Evolutionary conservation across 1,139 yeast genomes (phyloP).

Genomic region (Magnusiomyces clavatus): DNA sequence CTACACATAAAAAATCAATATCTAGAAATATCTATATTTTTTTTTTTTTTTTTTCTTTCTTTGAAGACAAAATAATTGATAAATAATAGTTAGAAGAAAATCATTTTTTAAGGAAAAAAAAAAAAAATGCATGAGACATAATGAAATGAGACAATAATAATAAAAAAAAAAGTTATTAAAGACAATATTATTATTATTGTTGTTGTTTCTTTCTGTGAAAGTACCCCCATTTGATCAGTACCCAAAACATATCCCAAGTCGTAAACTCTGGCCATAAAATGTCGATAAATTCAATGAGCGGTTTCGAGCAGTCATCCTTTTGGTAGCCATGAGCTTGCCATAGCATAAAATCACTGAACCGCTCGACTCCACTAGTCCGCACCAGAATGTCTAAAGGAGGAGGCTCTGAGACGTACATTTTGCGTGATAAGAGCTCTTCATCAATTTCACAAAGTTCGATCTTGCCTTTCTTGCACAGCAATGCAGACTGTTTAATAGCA

Average conservation of each 20-base stretch:
- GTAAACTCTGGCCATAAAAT: slow-evolving; percentile 89
- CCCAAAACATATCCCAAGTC: slow-evolving; percentile 46
- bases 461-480: slow-evolving; percentile 30
- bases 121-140: too few species aligned
- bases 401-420: slow-evolving; percentile 56
- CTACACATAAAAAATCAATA: too few species aligned
- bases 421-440: slow-evolving; percentile 41
- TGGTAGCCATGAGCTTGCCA: slow-evolving; percentile 43
- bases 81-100: too few species aligned
- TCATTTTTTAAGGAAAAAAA: too few species aligned
- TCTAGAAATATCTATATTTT: too few species aligned
- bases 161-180: too few species aligned
- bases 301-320: slow-evolving; percentile 40
- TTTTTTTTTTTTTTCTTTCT: too few species aligned
- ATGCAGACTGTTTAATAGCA: slow-evolving; percentile 50
- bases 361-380: slow-evolving; percentile 79
- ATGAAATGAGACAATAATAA: too few species aligned
- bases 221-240: slow-evolving; percentile 42
- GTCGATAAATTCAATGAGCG: slow-evolving; percentile 55
- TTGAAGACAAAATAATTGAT: too few species aligned
- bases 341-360: slow-evolving; percentile 82
- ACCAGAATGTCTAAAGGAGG: slow-evolving; percentile 80
- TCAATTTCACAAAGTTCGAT: slow-evolving; percentile 34
- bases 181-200: too few species aligned
- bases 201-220: not conserved